Base-by-base conservation (phyloP, 164 flowering plant genomes). In the Saururus chinensis region DNA sequence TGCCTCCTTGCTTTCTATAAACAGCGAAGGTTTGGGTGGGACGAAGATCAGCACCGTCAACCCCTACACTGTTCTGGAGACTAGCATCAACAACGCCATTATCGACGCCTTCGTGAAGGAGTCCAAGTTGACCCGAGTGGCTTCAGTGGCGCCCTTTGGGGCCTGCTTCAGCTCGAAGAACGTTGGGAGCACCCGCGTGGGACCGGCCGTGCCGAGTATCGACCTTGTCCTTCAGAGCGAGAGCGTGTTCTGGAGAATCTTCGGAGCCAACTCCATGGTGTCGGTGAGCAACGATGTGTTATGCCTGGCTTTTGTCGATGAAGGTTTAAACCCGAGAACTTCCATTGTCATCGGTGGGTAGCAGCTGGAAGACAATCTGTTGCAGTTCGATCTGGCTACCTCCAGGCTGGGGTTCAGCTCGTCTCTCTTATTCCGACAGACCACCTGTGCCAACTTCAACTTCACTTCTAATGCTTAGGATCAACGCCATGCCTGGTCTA, bases 371-470 rank as follows among this genome's bases (percentile, higher is more conserved):
- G 64, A 76, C 26, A 70, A 70, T 57, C 72, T 74, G 4, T 37
- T 79, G 51, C 69, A 74, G 59, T 71, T 79, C 55, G 81, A 78
- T 73, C 62, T 78, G 51, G 75, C 77, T 0, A 35, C 57, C 1
- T 73, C 79, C 0, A 74, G 71, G 59, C 57, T 79, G 3, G 82
- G 80, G 6, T 79, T 79, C 60, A 76, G 73, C 56, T 69, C 74
- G 4, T 45, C 75, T 1, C 70, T 80, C 1, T 59, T 73, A 22
- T 49, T 40, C 25, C 42, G 65, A 51, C 74, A 45, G 45, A 80
- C 81, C 26, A 77, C 83, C 0, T 80, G 83, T 26, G 60, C 81
- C 56, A 77, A 77, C 68, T 80, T 80, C 76, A 77, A 80, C 59
- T 79, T 79, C 68, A 48, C 63, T 22, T 45, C 53, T 9, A 48